Conservation (phyloP, 2,329 filamentous ascomycete genomes). For the Geoglossum cookeanum region DNA sequence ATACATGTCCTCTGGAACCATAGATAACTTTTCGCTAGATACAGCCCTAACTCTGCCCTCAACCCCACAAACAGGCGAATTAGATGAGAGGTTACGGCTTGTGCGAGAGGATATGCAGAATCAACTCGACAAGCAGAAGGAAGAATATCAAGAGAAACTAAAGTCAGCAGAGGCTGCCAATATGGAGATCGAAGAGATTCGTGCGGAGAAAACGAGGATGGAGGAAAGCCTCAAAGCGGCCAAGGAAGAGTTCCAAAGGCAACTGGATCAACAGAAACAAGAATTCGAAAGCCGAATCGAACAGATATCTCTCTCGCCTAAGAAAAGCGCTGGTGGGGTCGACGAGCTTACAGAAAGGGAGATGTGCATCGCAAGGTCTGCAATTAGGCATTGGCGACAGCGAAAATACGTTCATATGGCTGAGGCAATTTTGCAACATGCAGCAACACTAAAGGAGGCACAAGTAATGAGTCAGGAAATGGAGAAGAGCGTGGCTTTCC, state of each 20-base stretch:
- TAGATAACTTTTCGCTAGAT: conserved; percentile 92
- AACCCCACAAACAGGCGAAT: conserved; percentile 61
- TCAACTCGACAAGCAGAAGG: conserved; percentile 67
- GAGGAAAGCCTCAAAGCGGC: conserved; percentile 58
- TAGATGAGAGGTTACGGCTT: conserved; percentile 57
- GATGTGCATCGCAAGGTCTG: conserved; percentile 45
- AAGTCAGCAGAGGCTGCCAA: conserved; percentile 53
- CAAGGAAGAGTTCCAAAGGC: conserved; percentile 76
- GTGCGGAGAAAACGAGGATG: conserved; percentile 68
- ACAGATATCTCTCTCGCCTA: conserved; percentile 43
- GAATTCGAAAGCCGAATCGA: conserved; percentile 40
- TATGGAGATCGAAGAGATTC: conserved; percentile 67
- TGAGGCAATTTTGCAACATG: conserved; percentile 75
- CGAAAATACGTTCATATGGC: conserved; percentile 87
- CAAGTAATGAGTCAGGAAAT: conserved; percentile 97
- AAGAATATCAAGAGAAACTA: conserved; percentile 61
- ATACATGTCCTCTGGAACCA: conserved; percentile 81
- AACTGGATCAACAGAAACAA: conserved; percentile 57
- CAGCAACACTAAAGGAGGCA: conserved; percentile 76
- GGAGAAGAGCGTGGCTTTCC: conserved; percentile 81
- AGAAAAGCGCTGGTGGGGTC: conserved; percentile 16
- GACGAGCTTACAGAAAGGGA: conserved; percentile 38
- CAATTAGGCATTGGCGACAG: conserved; percentile 57
- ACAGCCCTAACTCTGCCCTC: conserved; percentile 88
- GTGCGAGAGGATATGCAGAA: conserved; percentile 67